phyloP scores from a whole-genome alignment of 768 basidiomycete species.

The Scleroderma citrinum region DNA sequence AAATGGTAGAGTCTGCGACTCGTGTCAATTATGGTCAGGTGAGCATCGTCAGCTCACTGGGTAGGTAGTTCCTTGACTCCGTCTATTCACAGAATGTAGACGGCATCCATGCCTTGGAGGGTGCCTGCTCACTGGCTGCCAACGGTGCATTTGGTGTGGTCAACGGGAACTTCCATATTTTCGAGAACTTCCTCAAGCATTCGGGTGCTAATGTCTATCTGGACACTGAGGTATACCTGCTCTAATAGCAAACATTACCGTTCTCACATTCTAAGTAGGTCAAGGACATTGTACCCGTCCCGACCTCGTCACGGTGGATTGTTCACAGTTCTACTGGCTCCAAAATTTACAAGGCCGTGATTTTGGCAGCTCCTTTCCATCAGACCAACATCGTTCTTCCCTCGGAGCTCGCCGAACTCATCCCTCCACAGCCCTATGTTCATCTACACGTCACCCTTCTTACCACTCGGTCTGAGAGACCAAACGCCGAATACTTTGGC shows the following conservation, averaged over 20 bases:
- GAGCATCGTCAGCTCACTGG: constrained; percentile 5
- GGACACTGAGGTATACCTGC: constrained; percentile 52
- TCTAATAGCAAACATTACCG: not conserved
- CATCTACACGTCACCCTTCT: constrained; percentile 86
- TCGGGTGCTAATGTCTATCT: constrained; percentile 68
- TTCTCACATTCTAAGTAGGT: constrained; percentile 35
- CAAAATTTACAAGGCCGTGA: constrained; percentile 60
- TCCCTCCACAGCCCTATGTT: constrained; percentile 72
- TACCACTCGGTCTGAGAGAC: constrained; percentile 60
- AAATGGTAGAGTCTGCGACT: constrained; percentile 75
- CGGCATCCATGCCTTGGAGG: constrained; percentile 73
- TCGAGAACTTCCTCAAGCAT: constrained; percentile 69
- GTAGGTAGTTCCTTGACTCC: not conserved
- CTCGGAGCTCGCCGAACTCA: constrained; percentile 38
- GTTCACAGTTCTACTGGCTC: constrained; percentile 44
- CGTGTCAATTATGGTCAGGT: constrained; percentile 84
- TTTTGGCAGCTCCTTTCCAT: constrained; percentile 85
- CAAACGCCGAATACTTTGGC: constrained; percentile 67
- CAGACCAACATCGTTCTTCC: constrained; percentile 54
- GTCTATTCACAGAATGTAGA: constrained; percentile 47
- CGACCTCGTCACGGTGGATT: constrained; percentile 46
- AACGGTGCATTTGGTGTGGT: constrained; percentile 56
- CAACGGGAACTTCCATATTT: constrained; percentile 83
- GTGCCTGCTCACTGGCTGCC: constrained; percentile 66
- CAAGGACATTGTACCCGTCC: constrained; percentile 40